Evolutionary conservation across 139 green algal species (phyloP).

Genomic region (Volvox africanus): DNA sequence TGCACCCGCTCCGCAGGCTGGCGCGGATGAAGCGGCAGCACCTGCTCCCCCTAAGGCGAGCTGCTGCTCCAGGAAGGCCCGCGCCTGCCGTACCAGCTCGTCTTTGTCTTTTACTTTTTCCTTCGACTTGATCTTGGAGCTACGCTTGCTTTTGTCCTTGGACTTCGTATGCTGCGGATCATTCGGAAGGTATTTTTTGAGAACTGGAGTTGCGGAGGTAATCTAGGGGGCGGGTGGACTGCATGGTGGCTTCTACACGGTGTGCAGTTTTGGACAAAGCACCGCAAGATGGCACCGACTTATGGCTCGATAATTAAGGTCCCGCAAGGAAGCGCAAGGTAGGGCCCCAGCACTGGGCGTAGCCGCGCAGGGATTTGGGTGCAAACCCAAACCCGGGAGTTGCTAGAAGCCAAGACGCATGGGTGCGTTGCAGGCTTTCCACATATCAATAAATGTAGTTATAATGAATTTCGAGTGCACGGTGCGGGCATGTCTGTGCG

Average conservation of each 20-base stretch:
- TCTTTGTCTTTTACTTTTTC: constrained; percentile 52
- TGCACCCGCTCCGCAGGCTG: not conserved
- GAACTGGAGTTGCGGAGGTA: not conserved
- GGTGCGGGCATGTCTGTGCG: no score
- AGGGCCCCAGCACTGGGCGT: not conserved
- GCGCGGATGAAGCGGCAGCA: not conserved
- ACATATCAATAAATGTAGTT: no score
- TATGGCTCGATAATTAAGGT: not conserved
- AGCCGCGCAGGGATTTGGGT: no score
- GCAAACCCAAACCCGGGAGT: no score
- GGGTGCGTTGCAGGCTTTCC: no score
- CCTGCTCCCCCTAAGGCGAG: not conserved
- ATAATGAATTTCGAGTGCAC: no score
- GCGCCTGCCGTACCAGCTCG: not conserved
- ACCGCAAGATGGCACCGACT: not conserved
- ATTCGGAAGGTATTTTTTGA: not conserved
- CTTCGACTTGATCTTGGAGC: constrained; percentile 48
- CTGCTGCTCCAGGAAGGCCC: constrained; percentile 46
- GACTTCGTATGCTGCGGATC: constrained; percentile 26
- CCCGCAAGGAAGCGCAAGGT: not conserved
- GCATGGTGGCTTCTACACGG: not conserved
- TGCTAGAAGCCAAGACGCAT: no score
- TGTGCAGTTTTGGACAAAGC: not conserved
- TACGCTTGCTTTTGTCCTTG: constrained; percentile 33
- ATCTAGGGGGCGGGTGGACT: not conserved